Conservation (phyloP, 2,329 filamentous ascomycete genomes). For the Fusarium anthophilum region DNA sequence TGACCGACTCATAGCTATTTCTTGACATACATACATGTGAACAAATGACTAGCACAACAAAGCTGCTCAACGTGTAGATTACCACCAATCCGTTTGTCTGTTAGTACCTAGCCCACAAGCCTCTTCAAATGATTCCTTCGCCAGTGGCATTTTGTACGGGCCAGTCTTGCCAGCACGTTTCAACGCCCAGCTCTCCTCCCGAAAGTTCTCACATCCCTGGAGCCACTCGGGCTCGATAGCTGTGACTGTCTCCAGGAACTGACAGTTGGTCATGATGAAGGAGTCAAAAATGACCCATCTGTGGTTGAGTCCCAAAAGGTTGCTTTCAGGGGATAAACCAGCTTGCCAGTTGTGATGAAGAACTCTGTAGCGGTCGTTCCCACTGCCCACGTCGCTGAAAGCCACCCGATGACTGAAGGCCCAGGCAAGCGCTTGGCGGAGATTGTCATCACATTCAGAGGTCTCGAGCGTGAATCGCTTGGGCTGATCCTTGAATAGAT, state of each 20-base stretch:
- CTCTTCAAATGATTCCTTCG: not conserved
- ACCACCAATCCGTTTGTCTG: not conserved
- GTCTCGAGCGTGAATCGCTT: not conserved
- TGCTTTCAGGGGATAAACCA: slow-evolving; percentile 88
- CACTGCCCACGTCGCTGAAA: slow-evolving; percentile 81
- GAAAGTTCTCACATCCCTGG: not conserved
- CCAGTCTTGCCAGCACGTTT: not conserved
- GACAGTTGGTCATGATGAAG: not conserved
- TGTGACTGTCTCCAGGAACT: not conserved
- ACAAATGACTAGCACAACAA: not conserved
- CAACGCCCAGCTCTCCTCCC: not conserved
- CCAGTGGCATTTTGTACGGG: not conserved
- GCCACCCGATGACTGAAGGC: slow-evolving; percentile 93
- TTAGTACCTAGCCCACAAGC: not conserved
- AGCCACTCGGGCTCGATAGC: not conserved
- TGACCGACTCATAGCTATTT: not conserved
- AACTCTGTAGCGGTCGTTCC: slow-evolving; percentile 89
- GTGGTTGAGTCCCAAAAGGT: slow-evolving; percentile 89
- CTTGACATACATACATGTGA: not conserved
- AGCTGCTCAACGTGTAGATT: not conserved
- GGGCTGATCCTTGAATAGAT: not conserved
- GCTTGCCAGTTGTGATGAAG: slow-evolving; percentile 88
- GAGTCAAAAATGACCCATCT: slow-evolving; percentile 86
- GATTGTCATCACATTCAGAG: not conserved
- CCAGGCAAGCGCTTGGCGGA: slow-evolving; percentile 50